A percentile compares a stretch with the other conserved stretches of the same genome.
Evolutionary conservation across 306 rosid species (phyloP).

Genomic region (Neltuma alba): DNA sequence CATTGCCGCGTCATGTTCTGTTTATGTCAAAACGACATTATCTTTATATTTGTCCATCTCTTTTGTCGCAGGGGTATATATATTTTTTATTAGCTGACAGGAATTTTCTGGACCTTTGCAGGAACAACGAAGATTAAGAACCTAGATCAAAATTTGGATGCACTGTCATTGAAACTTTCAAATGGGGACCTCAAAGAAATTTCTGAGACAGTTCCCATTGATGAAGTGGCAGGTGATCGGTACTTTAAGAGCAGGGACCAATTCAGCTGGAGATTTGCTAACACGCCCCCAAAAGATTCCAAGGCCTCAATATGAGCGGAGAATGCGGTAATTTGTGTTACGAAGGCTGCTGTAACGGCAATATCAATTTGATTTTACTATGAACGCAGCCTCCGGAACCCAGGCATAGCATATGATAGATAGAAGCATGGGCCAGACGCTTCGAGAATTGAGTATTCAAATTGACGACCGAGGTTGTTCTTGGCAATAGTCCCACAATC

Average conservation of each 20-base stretch:
- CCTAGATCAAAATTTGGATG: neutral
- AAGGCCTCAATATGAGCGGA: neutral
- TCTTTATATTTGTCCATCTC: neutral
- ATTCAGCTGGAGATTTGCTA: neutral
- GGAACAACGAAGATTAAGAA: constrained; percentile 6
- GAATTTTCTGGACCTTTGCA: neutral
- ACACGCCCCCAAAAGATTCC: neutral
- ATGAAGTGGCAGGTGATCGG: neutral
- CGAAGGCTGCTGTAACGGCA: neutral
- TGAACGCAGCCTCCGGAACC: neutral
- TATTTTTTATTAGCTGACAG: neutral
- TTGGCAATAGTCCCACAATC: neutral
- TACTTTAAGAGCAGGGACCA: no score
- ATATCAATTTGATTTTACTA: neutral
- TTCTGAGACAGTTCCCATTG: neutral
- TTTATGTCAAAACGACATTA: no score
- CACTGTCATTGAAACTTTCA: neutral
- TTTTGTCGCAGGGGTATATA: neutral
- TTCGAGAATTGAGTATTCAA: neutral
- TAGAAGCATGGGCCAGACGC: no score
- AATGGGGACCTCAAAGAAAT: constrained; percentile 1
- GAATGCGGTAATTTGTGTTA: neutral
- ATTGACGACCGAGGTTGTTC: neutral
- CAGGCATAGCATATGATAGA: neutral
- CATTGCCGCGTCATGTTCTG: neutral